Evolutionary conservation across 2,329 filamentous ascomycete species (phyloP).

Genomic region (Cytospora piceicola): DNA sequence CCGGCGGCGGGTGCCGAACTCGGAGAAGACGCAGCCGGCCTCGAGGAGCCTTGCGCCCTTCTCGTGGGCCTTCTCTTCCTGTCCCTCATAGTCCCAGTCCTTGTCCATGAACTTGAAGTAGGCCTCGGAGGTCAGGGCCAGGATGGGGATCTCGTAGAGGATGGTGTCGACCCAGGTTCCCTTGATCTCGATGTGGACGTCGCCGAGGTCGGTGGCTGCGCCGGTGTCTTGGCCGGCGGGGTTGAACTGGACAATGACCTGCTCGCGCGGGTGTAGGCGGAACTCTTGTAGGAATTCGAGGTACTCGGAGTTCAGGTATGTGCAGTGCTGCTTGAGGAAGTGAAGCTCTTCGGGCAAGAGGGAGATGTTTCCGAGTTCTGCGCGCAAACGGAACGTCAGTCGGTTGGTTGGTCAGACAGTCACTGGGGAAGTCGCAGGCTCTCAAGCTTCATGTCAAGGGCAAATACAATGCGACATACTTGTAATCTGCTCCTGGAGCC

Average conservation of each 20-base stretch:
- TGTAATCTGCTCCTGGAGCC: constrained; percentile 82
- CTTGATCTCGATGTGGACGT: constrained; percentile 75
- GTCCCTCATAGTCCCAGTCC: constrained; percentile 87
- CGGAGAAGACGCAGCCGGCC: constrained; percentile 85
- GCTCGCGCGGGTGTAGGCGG: constrained; percentile 77
- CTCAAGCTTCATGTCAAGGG: no score
- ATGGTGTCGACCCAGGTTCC: constrained; percentile 95
- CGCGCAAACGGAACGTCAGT: background rate
- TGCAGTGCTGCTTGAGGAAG: constrained; percentile 78
- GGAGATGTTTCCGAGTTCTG: constrained; percentile 80
- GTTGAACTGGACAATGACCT: constrained; percentile 73
- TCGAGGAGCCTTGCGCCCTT: constrained; percentile 81
- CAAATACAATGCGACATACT: constrained; percentile 56
- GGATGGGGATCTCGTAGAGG: constrained; percentile 92
- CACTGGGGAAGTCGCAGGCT: no score
- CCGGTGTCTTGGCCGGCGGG: constrained; percentile 60
- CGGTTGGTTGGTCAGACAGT: background rate
- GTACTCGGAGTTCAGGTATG: constrained; percentile 78
- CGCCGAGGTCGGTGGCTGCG: constrained; percentile 69
- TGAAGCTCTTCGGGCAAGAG: constrained; percentile 78
- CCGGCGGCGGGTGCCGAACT: constrained; percentile 88
- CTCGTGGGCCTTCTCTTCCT: constrained; percentile 80
- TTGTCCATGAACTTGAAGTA: constrained; percentile 97
- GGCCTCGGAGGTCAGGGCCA: constrained; percentile 90
- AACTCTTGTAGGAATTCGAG: constrained; percentile 82